phyloP scores from a whole-genome alignment of 2,329 filamentous ascomycete genomes.

The Fusarium coicis region DNA sequence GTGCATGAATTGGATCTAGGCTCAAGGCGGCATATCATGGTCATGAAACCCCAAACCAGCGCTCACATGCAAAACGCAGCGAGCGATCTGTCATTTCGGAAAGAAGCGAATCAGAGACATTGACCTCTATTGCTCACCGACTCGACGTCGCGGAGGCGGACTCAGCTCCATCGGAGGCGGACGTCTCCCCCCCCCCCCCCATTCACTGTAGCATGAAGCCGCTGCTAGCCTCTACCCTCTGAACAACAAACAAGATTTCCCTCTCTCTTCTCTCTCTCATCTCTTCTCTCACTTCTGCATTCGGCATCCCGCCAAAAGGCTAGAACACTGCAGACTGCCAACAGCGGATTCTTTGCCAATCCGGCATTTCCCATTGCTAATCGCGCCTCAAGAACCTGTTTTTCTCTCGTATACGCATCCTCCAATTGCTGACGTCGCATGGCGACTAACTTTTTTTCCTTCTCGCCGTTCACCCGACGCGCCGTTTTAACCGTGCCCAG shows the following conservation, averaged over 20 bases:
- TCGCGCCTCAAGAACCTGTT: neutral
- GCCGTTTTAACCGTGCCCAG: slow-evolving; percentile 8
- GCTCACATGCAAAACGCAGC: neutral
- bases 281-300: neutral
- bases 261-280: neutral
- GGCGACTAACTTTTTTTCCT: neutral
- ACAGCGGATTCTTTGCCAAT: neutral
- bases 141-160: neutral
- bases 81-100: neutral
- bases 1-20: slow-evolving; percentile 19
- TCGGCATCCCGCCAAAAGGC: neutral
- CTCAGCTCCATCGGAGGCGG: neutral
- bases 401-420: slow-evolving; percentile 6
- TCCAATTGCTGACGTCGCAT: slow-evolving; percentile 13
- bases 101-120: neutral
- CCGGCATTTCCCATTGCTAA: neutral
- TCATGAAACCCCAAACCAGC: neutral
- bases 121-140: slow-evolving; percentile 6
- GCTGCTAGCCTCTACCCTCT: neutral
- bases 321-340: neutral
- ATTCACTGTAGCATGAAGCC: neutral
- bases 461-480: slow-evolving; percentile 15
- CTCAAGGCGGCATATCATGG: neutral
- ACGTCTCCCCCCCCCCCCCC: neutral
- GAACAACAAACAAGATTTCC: neutral